Evolutionary conservation across 371 early-diverging fungal species (phyloP).

Genomic region (Batkoa obscura): DNA sequence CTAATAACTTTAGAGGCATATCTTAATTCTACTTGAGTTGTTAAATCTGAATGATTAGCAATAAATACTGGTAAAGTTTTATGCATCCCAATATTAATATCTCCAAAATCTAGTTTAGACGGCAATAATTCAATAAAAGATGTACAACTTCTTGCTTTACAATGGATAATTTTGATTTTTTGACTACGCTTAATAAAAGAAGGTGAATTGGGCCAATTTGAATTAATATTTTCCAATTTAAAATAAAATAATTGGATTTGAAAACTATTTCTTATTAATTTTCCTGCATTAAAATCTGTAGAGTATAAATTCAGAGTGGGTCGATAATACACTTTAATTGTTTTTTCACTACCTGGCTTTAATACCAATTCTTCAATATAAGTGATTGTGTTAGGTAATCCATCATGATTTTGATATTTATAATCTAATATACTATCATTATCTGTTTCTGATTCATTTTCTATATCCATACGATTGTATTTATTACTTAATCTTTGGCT

Average conservation of each 20-base stretch:
- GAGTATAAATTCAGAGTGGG: slow-evolving; percentile 39
- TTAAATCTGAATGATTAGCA: slow-evolving; percentile 69
- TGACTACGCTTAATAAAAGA: not conserved
- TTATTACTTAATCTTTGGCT: no score
- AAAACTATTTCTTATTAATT: slow-evolving; percentile 53
- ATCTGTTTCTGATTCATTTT: no score
- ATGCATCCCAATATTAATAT: slow-evolving; percentile 82
- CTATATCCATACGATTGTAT: no score
- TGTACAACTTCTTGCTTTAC: slow-evolving; percentile 80
- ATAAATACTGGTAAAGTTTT: slow-evolving; percentile 70
- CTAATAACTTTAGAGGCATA: slow-evolving; percentile 86
- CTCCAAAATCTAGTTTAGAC: slow-evolving; percentile 73
- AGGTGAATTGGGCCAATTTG: not conserved
- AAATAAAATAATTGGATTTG: slow-evolving; percentile 26
- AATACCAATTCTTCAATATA: slow-evolving; percentile 77
- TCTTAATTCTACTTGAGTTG: slow-evolving; percentile 65
- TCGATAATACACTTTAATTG: slow-evolving; percentile 59
- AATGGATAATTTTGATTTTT: slow-evolving; percentile 60
- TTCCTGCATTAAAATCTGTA: slow-evolving; percentile 49
- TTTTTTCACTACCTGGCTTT: slow-evolving; percentile 67
- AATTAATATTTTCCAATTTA: slow-evolving; percentile 6
- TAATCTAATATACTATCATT: no score
- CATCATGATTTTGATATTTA: no score
- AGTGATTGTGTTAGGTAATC: slow-evolving; percentile 11
- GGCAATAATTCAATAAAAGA: slow-evolving; percentile 80